Base-by-base conservation (phyloP, 2,329 filamentous ascomycete species). In the Raffaelea arxii region DNA sequence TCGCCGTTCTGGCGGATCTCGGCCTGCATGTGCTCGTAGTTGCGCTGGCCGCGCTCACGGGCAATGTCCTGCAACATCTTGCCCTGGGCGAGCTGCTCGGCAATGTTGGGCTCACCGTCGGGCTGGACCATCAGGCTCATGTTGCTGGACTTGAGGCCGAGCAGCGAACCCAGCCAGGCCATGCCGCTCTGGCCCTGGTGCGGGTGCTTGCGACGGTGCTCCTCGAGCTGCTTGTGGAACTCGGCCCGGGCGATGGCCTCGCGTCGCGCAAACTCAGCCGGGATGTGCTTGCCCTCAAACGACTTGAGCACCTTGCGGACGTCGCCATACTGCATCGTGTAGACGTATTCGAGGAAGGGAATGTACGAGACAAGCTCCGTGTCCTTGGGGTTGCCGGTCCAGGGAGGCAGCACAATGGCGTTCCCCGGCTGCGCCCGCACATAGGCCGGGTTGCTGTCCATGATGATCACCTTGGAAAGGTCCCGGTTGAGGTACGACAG, bases 21-120 rank as follows among this genome's bases (percentile, higher is more conserved):
- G 66, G 82, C 83, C 65, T 97, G 91, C 51, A 97, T 75, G 55
- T 82, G 68, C 70, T 94, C 80, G 66, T 97, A 98, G 65, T 90
- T 85, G 63, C 84, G 83, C 68, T 90, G 86, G 27, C 92, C 92
- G 43, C 89, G 78, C 68, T 98, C 92, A 43, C 92, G 82, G 43
- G 92, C 89, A 64, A 94, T 82, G 61, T 98, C 92, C 66, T 90
- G 89, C 54, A 96, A 72, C 87, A 97, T 96, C 77, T 97, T 98
- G 57, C 91, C 92, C 65, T 95, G 82, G 3, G 85, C 82, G 51
- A 92, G 78, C 12, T 86, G 88, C 61, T 94, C 87, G 2, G 76
- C 74, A 1, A 85, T 75, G 55, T 75, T 80, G 52, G 78, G 74
- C 60, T 90, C 84, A 43, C 86, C 82, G 42, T 85, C 81, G 3